Evolutionary conservation across 1,139 yeast species (phyloP), one percentile per base, ranked within the genome.

Genomic region (Casaregolazyma suthepensis): DNA sequence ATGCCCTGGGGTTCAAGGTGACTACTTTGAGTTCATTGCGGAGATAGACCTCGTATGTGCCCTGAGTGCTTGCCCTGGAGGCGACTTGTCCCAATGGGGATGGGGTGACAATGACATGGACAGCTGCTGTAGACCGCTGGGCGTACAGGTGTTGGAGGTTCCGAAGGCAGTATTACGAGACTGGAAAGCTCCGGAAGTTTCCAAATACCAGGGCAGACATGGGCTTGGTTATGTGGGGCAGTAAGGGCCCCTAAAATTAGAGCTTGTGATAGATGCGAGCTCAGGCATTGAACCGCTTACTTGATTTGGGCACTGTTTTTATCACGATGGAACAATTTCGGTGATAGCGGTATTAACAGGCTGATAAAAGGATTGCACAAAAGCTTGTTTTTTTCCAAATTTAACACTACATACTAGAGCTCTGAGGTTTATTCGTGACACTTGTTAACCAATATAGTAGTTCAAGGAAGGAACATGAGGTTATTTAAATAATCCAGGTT

Each of bases 21-120:
- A 83, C 65, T 80, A 79, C 63, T 81, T 83, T 61, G 87, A 83
- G 67, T 74, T 81, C 65, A 83, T 81, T 68, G 87, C 87, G 1
- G 88, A 83, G 63, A 79, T 79, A 48, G 87, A 83, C 61, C 69
- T 82, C 52, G 68, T 83, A 52, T 81, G 83, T 56, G 88, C 87
- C 5, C 75, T 83, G 50, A 77, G 83, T 55, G 84, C 87, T 4
- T 83, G 87, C 64, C 87, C 87, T 1, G 88, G 87, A 44, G 88
- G 88, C 15, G 87, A 82, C 63, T 71, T 83, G 54, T 79, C 85
- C 17, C 74, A 75, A 56, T 83, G 87, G 87, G 86, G 82, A 45
- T 83, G 87, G 87, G 87, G 87, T 49, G 85, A 75, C 20, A 75
- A 74, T 46, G 72, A 70, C n/a, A 81, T 82, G 85, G 71, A 75